Percentiles rank a stretch among this genome's conserved stretches.
These are phyloP conservation scores for Trypanosoma boissoni DNA, from an alignment of 208 protist species.

Conservation along the genomic window DNA sequence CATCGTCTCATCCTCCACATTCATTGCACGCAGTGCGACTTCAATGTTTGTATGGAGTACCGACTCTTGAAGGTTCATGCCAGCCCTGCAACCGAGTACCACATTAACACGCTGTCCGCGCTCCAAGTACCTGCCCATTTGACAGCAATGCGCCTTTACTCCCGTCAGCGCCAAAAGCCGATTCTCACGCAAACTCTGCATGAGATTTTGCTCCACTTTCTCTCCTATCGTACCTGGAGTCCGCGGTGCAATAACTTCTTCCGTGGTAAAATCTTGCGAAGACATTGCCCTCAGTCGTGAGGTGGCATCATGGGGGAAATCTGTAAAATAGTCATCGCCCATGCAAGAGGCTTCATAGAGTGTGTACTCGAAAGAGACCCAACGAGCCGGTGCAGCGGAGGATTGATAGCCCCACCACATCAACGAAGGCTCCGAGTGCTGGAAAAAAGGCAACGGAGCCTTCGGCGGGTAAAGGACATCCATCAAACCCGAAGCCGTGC, in stretches of 20 bases:
- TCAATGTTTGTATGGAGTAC: conserved; percentile 6
- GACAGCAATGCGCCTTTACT: too few species aligned
- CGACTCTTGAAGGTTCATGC: neutral
- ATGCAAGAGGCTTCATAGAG: neutral
- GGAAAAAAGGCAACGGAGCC: too few species aligned
- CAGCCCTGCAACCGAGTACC: neutral
- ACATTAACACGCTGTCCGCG: neutral
- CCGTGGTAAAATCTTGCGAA: neutral
- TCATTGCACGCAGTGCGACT: conserved; percentile 18
- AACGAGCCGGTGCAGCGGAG: neutral
- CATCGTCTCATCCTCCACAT: conserved; percentile 3
- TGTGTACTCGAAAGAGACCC: conserved; percentile 18
- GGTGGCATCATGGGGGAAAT: neutral
- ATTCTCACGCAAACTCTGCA: conserved; percentile 22
- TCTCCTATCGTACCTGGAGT: neutral
- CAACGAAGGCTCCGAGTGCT: too few species aligned
- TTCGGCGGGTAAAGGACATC: neutral
- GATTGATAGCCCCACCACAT: conserved; percentile 15
- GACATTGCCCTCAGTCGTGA: too few species aligned
- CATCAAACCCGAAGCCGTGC: conserved; percentile 15
- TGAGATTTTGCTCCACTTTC: neutral
- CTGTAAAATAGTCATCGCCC: neutral
- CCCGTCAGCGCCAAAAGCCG: conserved; percentile 7
- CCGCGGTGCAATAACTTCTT: conserved; percentile 7
- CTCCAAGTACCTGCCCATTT: neutral